Evolutionary conservation across 306 rosid species (phyloP), one percentile per base, ranked within the genome.

Genomic region (Vachellia pachyceras): DNA sequence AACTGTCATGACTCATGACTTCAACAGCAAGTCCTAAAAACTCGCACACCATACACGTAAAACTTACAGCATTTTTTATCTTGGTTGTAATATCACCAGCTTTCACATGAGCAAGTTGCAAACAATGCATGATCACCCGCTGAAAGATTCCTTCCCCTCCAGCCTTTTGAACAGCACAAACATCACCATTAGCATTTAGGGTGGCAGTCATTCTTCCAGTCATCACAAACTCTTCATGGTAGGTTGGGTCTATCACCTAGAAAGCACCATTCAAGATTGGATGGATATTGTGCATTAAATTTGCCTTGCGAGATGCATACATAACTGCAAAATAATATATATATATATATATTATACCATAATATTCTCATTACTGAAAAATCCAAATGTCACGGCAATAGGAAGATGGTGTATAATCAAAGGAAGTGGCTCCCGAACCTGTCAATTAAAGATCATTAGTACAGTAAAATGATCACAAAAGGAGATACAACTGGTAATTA

Each of bases 131-230:
- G 78, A 95, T 88, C 80, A 91, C 87, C 66, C 86, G 84, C 45
- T 88, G 95, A 82, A 55, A 80, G 23, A 92, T 77, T 80, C 93
- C 95, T 77, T 90, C 93, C 35, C 99, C 97, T 5, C 99, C 99
- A 71, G 97, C 93, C 84, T 95, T 93, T 78, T 95, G 99, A 90
- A 95, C 90, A 35, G 99, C 86, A 85, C 99, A 95, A 81, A 95
- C 85, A 73, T 95, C 99, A 45, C 96, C 93, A 55, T 84, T 95
- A 8, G 93, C 87, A 80, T 95, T 95, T 55, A 95, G 86, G 36
- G 97, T 93, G 5, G 92, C 88, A 45, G 99, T 95, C 99, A 95
- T 91, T 73, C 97, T 88, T 33, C 97, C 97, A 15, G 94, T 93
- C 95, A 93, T 93, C 69, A 95, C 89, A 79, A 93, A 88, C 88